Evolutionary conservation across 768 basidiomycete genomes (phyloP).

Genomic region (Sarcomyxa edulis): DNA sequence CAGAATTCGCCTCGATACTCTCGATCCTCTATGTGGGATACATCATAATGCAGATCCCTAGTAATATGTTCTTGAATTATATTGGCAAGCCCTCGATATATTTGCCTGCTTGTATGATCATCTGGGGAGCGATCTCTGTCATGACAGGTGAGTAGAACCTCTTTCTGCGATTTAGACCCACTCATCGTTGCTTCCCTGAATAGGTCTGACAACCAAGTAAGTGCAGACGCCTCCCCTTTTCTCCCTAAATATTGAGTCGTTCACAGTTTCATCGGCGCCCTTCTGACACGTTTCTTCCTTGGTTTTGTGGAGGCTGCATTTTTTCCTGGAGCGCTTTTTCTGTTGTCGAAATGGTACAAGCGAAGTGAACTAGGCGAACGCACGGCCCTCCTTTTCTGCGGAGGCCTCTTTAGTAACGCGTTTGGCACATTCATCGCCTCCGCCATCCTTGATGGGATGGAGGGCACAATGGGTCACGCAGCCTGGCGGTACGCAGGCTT

Average conservation of each 20-base stretch:
- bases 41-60: conserved; percentile 69
- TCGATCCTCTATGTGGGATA: conserved; percentile 66
- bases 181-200: background rate
- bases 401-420: conserved; percentile 74
- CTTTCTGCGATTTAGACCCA: background rate
- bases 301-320: conserved; percentile 73
- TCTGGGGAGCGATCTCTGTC: conserved; percentile 59
- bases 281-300: conserved; percentile 69
- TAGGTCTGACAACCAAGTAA: conserved; percentile 38
- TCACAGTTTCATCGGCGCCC: conserved; percentile 54
- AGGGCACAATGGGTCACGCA: conserved; percentile 58
- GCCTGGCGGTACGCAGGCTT: conserved; percentile 66
- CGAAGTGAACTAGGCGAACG: conserved; percentile 64
- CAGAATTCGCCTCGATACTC: conserved; percentile 58
- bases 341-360: conserved; percentile 71
- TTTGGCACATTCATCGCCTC: conserved; percentile 79
- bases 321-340: conserved; percentile 50
- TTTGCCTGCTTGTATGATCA: conserved; percentile 53
- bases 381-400: conserved; percentile 65
- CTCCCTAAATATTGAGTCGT: background rate
- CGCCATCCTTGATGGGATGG: conserved; percentile 67
- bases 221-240: conserved; percentile 1
- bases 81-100: conserved; percentile 62
- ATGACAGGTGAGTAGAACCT: conserved; percentile 34
- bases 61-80: conserved; percentile 65